A percentile compares a stretch with the other conserved stretches of the same genome.
Evolutionary conservation across 1,284 basidiomycete genomes (phyloP).

Genomic region (Stygiomarasmius scandens): DNA sequence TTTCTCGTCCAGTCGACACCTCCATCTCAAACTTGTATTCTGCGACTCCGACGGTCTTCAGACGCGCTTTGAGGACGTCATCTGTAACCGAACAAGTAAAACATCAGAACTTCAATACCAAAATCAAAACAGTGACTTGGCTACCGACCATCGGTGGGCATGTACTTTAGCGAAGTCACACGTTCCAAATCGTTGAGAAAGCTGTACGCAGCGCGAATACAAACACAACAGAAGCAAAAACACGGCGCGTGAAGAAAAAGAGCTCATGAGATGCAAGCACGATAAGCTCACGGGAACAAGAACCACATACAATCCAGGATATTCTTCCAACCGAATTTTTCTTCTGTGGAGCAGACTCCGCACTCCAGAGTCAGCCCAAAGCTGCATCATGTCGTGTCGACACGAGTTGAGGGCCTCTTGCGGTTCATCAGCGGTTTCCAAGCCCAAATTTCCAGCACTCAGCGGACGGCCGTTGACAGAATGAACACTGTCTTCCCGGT

Average conservation of each 20-base stretch:
- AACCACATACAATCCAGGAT: constrained; percentile 67
- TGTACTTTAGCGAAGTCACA: constrained; percentile 61
- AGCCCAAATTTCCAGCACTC: constrained; percentile 47
- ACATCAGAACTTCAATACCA: not conserved
- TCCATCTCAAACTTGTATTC: constrained; percentile 83
- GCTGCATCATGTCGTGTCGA: constrained; percentile 57
- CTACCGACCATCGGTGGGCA: constrained; percentile 68
- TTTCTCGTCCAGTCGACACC: constrained; percentile 63
- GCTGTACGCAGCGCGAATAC: constrained; percentile 35
- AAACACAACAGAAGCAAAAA: constrained; percentile 4
- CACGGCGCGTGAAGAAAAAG: constrained; percentile 1
- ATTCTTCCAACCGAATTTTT: constrained; percentile 72
- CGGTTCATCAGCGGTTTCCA: constrained; percentile 59
- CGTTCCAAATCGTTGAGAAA: constrained; percentile 74
- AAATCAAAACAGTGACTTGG: too few relatives aligned
- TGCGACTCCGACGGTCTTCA: constrained; percentile 77
- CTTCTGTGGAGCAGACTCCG: constrained; percentile 57
- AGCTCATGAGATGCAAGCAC: not conserved
- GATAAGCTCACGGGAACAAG: not conserved
- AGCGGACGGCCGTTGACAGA: constrained; percentile 37
- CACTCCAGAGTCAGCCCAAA: constrained; percentile 68
- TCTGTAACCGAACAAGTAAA: constrained; percentile 39
- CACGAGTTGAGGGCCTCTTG: constrained; percentile 61
- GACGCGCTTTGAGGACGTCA: constrained; percentile 71
- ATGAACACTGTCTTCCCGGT: constrained; percentile 14